These are phyloP conservation scores for Retiboletus flavoniger DNA, from an alignment of 1,284 basidiomycete genomes.

Conservation along the genomic window DNA sequence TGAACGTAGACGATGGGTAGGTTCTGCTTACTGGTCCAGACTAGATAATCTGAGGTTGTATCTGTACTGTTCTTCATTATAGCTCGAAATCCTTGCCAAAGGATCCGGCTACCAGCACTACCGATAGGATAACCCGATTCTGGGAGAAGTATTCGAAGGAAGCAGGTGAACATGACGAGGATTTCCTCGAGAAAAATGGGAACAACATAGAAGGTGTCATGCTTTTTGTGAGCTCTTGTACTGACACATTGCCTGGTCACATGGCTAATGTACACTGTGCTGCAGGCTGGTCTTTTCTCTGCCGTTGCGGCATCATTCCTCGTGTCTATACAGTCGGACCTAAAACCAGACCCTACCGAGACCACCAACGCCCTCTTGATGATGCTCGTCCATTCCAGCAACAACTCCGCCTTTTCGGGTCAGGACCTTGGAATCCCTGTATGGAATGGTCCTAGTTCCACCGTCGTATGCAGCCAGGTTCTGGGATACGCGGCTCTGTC, in stretches of 20 bases:
- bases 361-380: conserved; percentile 19
- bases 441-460: conserved; percentile 10
- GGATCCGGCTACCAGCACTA: neutral
- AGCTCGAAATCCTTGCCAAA: neutral
- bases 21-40: neutral
- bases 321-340: conserved; percentile 4
- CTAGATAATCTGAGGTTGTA: neutral
- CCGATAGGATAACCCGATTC: conserved; percentile 3
- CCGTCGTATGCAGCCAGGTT: conserved; percentile 11
- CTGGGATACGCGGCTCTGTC: conserved; percentile 16
- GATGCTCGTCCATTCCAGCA: conserved; percentile 13
- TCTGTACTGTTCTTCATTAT: neutral
- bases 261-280: neutral
- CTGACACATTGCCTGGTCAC: neutral
- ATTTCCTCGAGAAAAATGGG: conserved; percentile 13
- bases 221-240: conserved; percentile 12
- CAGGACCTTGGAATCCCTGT: conserved; percentile 7
- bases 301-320: conserved; percentile 18
- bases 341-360: conserved; percentile 12
- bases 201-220: conserved; percentile 16
- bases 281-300: conserved; percentile 19
- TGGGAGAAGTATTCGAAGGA: conserved; percentile 11
- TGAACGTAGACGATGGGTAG: neutral
- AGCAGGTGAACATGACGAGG: conserved; percentile 6
- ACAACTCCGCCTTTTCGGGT: conserved; percentile 10